Evolutionary conservation across 2,329 filamentous ascomycete species (phyloP).

Genomic region (Fusarium hostae): DNA sequence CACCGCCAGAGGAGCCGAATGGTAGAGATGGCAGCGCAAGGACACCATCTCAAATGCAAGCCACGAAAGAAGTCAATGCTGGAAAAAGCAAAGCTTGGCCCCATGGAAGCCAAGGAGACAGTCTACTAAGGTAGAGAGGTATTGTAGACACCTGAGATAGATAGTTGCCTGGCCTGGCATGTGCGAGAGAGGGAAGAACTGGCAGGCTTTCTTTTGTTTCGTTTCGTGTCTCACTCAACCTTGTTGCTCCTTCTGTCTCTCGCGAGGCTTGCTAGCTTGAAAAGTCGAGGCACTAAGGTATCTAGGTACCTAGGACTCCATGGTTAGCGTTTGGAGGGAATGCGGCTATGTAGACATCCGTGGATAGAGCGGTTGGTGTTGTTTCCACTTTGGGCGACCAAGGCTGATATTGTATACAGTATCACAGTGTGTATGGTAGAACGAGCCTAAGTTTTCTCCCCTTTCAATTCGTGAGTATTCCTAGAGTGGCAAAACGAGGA

Average conservation of each 20-base stretch:
- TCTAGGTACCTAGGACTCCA: too few relatives aligned
- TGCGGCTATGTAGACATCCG: conserved; percentile 23
- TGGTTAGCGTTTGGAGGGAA: conserved; percentile 29
- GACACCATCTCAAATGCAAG: conserved; percentile 11
- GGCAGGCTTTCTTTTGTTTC: conserved; percentile 22
- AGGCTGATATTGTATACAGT: conserved; percentile 23
- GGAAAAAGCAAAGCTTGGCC: conserved; percentile 6
- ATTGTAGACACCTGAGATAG: not conserved
- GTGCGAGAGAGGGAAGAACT: not conserved
- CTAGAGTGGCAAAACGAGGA: conserved; percentile 18
- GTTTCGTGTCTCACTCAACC: conserved; percentile 31
- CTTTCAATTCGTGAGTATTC: not conserved
- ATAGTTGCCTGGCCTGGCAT: not conserved
- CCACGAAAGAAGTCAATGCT: conserved; percentile 1
- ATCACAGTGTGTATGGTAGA: conserved; percentile 10
- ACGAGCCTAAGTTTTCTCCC: not conserved
- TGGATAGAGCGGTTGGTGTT: conserved; percentile 8
- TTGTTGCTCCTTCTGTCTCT: conserved; percentile 19
- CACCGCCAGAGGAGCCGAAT: conserved; percentile 1
- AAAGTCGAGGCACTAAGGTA: not conserved
- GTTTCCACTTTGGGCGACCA: conserved; percentile 12
- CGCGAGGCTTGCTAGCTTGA: conserved; percentile 33
- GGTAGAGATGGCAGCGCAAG: not conserved
- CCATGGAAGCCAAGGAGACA: not conserved
- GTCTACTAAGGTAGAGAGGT: not conserved